Conservation (phyloP, 2,329 filamentous ascomycete genomes). For the Furcasterigmium furcatum region DNA sequence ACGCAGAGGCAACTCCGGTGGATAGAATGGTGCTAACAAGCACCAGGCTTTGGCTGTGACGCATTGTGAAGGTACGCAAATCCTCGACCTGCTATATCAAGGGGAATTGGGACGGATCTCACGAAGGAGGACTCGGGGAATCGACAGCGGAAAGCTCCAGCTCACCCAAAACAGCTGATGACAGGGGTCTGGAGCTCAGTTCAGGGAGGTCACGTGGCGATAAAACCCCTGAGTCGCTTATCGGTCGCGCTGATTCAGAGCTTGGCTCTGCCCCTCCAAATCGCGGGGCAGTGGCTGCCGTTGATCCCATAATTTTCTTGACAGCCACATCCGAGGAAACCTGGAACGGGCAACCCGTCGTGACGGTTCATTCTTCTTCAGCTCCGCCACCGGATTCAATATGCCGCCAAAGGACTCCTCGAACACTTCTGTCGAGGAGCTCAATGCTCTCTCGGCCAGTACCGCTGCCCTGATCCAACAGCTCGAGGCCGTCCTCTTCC, state of each 20-base stretch:
- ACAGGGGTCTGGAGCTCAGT: slow-evolving; percentile 9
- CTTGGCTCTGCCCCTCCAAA: slow-evolving; percentile 11
- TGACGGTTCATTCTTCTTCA: too few species aligned
- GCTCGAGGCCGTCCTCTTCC: slow-evolving; percentile 37
- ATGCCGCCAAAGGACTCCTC: slow-evolving; percentile 7
- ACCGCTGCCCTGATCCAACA: slow-evolving; percentile 34
- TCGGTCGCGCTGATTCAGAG: neutral
- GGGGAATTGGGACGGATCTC: neutral
- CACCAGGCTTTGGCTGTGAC: slow-evolving; percentile 45
- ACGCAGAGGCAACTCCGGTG: slow-evolving; percentile 57
- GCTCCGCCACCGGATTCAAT: slow-evolving; percentile 4
- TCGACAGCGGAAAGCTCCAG: slow-evolving; percentile 13
- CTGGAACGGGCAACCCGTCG: too few species aligned
- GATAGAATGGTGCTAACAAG: slow-evolving; percentile 48
- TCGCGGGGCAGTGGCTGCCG: slow-evolving; percentile 11
- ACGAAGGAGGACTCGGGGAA: neutral
- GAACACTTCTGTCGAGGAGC: slow-evolving; percentile 26
- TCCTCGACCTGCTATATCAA: neutral
- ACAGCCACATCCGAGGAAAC: too few species aligned
- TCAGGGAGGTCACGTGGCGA: slow-evolving; percentile 10
- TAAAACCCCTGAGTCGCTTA: neutral
- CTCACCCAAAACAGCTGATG: slow-evolving; percentile 13
- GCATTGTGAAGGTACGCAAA: slow-evolving; percentile 36
- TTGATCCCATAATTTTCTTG: neutral
- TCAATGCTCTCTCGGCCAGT: slow-evolving; percentile 34